These are phyloP conservation scores for Camellia oleifera DNA, from an alignment of 179 eudicot genomes.

Conservation along the genomic window DNA sequence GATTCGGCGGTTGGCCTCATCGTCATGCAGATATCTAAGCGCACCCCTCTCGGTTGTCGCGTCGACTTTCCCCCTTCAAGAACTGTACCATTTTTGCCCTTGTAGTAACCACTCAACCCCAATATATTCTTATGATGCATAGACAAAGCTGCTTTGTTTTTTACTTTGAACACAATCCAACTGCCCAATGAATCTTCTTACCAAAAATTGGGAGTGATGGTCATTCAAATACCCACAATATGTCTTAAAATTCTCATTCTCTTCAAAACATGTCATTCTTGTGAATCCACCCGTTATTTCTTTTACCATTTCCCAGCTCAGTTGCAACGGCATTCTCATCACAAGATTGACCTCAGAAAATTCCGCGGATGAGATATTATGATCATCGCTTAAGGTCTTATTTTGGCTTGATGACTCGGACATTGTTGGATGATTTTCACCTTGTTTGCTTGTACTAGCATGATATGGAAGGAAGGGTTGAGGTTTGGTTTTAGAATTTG, in stretches of 20 bases:
- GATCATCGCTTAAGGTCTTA: background rate
- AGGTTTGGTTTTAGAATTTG: background rate
- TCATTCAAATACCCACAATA: conserved; percentile 16
- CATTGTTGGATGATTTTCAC: background rate
- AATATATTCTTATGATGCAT: conserved; percentile 22
- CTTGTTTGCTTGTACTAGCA: conserved; percentile 3
- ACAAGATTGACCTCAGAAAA: background rate
- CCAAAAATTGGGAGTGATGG: conserved; percentile 2
- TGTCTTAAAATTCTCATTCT: background rate
- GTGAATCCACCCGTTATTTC: conserved; percentile 18
- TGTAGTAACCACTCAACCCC: conserved; percentile 17
- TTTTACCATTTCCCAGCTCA: conserved; percentile 19
- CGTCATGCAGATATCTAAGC: too few species aligned
- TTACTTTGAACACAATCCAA: conserved; percentile 8
- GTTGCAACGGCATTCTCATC: conserved; percentile 3
- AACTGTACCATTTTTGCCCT: conserved; percentile 6
- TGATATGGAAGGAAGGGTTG: background rate
- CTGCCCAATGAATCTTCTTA: conserved; percentile 13
- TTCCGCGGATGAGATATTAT: background rate
- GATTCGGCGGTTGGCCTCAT: too few species aligned
- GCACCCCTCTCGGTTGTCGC: too few species aligned
- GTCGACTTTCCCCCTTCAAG: too few species aligned
- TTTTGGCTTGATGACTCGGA: background rate
- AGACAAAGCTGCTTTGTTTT: conserved; percentile 18
- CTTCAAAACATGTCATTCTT: background rate